phyloP scores from a whole-genome alignment of 2,329 filamentous ascomycete genomes.

The Penicillium sp. region DNA sequence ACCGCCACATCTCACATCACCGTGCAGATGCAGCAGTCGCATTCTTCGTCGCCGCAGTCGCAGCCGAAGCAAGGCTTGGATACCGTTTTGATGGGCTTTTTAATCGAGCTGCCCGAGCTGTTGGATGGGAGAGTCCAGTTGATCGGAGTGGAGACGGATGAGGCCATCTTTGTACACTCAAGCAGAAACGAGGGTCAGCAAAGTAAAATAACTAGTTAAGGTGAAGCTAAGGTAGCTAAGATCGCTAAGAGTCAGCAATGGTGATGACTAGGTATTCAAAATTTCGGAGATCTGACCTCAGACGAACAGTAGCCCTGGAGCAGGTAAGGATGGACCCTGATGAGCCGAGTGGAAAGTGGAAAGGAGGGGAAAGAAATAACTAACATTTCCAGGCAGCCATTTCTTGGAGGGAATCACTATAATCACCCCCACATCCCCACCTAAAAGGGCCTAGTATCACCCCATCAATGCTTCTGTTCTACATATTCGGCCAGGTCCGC shows the following conservation, averaged over 20 bases:
- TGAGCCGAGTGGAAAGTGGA: background rate
- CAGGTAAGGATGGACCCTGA: background rate
- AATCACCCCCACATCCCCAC: no score
- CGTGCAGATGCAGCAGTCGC: slow-evolving; percentile 40
- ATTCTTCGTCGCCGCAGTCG: slow-evolving; percentile 41
- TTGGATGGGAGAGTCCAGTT: slow-evolving; percentile 36
- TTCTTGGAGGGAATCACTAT: background rate
- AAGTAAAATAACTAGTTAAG: background rate
- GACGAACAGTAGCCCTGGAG: background rate
- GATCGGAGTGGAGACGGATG: slow-evolving; percentile 23
- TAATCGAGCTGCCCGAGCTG: slow-evolving; percentile 33
- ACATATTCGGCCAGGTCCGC: no score
- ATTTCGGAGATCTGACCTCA: background rate
- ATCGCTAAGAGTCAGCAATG: background rate
- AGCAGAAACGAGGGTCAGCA: background rate
- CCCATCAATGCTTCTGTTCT: no score
- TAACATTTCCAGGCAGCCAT: background rate
- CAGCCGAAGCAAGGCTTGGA: slow-evolving; percentile 42
- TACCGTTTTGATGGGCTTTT: slow-evolving; percentile 37
- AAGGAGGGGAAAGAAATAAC: background rate
- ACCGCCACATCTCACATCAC: slow-evolving; percentile 33
- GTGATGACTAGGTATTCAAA: background rate
- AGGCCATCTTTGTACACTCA: slow-evolving; percentile 10
- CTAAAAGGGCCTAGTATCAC: no score
- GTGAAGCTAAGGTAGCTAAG: no score